Percentiles rank a stretch among this genome's conserved stretches.
These are phyloP conservation scores for Anaeramoeba ignava DNA, from an alignment of 78 protist species.

Conservation along the genomic window DNA sequence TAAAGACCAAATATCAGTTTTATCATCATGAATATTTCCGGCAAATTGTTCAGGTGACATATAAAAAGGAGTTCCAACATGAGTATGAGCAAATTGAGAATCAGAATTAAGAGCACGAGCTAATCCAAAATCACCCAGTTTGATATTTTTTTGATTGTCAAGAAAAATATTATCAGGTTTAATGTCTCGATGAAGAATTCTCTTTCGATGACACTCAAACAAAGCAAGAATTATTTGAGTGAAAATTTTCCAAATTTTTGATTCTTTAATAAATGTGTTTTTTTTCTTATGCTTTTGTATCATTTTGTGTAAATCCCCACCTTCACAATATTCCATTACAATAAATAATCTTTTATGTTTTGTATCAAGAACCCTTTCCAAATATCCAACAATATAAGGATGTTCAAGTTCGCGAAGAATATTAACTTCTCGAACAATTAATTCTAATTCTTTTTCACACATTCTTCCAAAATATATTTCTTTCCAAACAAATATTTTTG, in stretches of 20 bases:
- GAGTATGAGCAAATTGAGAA: slow-evolving; percentile 48
- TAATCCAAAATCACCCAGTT: slow-evolving; percentile 85
- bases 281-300: slow-evolving; percentile 34
- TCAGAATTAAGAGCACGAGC: slow-evolving; percentile 45
- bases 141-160: slow-evolving; percentile 35
- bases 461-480: slow-evolving; percentile 57
- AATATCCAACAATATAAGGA: slow-evolving; percentile 72
- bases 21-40: slow-evolving; percentile 11
- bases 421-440: slow-evolving; percentile 69
- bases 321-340: slow-evolving; percentile 76
- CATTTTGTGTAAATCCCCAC: slow-evolving; percentile 68
- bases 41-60: slow-evolving; percentile 66
- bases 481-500: slow-evolving; percentile 62
- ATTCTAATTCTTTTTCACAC: slow-evolving; percentile 66
- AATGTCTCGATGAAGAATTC: slow-evolving; percentile 76
- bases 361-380: slow-evolving; percentile 51
- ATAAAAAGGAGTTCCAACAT: slow-evolving; percentile 78
- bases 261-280: slow-evolving; percentile 34
- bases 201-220: slow-evolving; percentile 41
- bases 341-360: slow-evolving; percentile 42
- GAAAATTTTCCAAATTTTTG: slow-evolving; percentile 49
- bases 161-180: slow-evolving; percentile 66
- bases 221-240: slow-evolving; percentile 54
- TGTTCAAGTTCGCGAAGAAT: slow-evolving; percentile 52
- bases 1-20: slow-evolving; percentile 15